These are phyloP conservation scores for Rhytidiadelphus loreus DNA, from an alignment of 225 moss, liverwort and hornwort genomes.

Conservation along the genomic window DNA sequence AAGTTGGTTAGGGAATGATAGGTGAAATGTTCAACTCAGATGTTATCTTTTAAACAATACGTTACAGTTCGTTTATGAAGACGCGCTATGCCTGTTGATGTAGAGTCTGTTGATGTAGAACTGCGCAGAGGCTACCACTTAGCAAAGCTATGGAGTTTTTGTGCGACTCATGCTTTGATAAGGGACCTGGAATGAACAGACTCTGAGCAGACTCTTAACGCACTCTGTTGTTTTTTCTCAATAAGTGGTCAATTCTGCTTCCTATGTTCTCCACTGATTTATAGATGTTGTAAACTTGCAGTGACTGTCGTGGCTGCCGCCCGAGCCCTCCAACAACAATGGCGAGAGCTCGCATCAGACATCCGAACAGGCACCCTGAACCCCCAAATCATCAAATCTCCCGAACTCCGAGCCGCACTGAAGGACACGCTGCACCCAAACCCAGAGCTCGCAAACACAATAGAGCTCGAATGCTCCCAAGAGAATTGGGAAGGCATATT, in stretches of 20 bases:
- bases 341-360: conserved; percentile 49
- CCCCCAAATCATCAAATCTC: not conserved
- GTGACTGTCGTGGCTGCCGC: not conserved
- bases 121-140: not conserved
- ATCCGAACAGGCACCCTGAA: conserved; percentile 49
- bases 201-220: not conserved
- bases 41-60: too few species aligned
- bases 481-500: conserved; percentile 39
- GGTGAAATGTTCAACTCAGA: not conserved
- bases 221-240: not conserved
- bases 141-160: not conserved
- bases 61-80: not conserved
- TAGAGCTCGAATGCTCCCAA: conserved; percentile 21
- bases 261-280: not conserved
- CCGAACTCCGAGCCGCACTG: not conserved
- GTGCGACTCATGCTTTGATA: not conserved
- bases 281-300: not conserved
- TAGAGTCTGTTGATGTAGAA: not conserved
- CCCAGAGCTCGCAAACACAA: not conserved
- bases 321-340: conserved; percentile 5
- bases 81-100: not conserved
- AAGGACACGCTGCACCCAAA: not conserved
- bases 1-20: not conserved
- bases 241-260: not conserved
- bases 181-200: not conserved